Base-by-base conservation (phyloP, 352 stramenopile species). In the Phytophthora lateralis region DNA sequence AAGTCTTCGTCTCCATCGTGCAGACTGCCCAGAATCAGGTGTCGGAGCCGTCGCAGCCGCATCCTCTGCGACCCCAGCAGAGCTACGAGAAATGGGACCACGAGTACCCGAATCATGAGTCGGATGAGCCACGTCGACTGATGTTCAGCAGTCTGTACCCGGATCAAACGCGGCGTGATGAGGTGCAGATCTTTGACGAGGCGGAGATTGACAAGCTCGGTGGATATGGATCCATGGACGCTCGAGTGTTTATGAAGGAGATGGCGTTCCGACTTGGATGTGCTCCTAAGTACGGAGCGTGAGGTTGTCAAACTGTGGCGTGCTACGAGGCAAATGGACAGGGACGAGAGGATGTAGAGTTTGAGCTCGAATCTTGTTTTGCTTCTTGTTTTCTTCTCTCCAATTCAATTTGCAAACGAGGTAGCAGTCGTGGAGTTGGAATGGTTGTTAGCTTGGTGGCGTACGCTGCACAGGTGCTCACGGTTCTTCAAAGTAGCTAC, bases 201-300 rank as follows among this genome's bases (percentile, higher is more conserved):
- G 46, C 48, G 38, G 71, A 90, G 29, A 61, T 88, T 18, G 80
- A 89, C 26, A 58, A 56, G 12, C 45, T 72, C 18, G 83, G 83
- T 3, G 76, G 73, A 12, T 94, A 94, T 50, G 81, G 85, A 39
- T 53, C 72, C 15, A 94, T 94, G 85, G 71, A 88, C 43, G 74
- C 74, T 9, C 75, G 78, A 37, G 80, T 90, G 20, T 83, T 89
- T 49, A 81, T 91, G 64, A 87, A 89, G 41, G 85, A 94, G 62
- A 76, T 89, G 62, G 85, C 85, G 1, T 94, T 94, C 59, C 82
- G 85, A 14, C 73, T 94, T 27, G 85, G 85, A 8, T 85, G 73
- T 17, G 78, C 80, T 2, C 85, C 85, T 2, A 94, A 94, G 64
- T 94, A 94, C 57, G 85, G 85, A 15, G 85, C 85, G n/a, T 89